Percentiles rank a stretch among this genome's conserved stretches.
phyloP scores from a whole-genome alignment of 768 basidiomycete genomes.

The Amanita exitialis region DNA sequence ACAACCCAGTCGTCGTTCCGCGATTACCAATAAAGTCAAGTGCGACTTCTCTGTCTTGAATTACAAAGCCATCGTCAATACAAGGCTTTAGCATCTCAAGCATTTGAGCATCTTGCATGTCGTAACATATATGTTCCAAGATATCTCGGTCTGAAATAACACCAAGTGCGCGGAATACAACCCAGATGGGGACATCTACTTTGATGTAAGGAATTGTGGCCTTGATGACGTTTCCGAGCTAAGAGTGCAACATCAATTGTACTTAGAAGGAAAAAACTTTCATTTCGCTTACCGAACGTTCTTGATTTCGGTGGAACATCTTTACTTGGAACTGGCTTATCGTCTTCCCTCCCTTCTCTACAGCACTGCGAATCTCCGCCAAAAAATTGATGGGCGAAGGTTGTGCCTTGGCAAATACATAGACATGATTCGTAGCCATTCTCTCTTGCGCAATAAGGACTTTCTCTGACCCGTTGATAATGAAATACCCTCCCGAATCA shows the following conservation, averaged over 20 bases:
- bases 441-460: conserved; percentile 99
- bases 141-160: conserved; percentile 98
- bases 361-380: conserved; percentile 94
- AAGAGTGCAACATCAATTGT: conserved; percentile 6
- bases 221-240: conserved; percentile 91
- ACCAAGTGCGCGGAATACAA: conserved; percentile 95
- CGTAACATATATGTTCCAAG: conserved; percentile 96
- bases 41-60: conserved; percentile 94
- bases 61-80: conserved; percentile 97
- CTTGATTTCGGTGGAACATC: conserved; percentile 86
- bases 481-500: conserved; percentile 98
- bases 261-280: conserved; percentile 4
- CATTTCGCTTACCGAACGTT: conserved; percentile 64
- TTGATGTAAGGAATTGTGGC: conserved; percentile 98
- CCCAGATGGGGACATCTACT: conserved; percentile 97
- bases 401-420: conserved; percentile 96
- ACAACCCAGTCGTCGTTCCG: conserved; percentile 89
- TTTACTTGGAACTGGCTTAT: conserved; percentile 98
- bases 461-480: conserved; percentile 99
- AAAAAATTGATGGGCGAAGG: conserved; percentile 94
- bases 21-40: conserved; percentile 98
- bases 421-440: conserved; percentile 99
- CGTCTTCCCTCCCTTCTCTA: conserved; percentile 97
- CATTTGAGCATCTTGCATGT: conserved; percentile 92
- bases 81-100: conserved; percentile 97